Base-by-base conservation (phyloP, 2,329 filamentous ascomycete genomes). In the Monosporascus ibericus region DNA sequence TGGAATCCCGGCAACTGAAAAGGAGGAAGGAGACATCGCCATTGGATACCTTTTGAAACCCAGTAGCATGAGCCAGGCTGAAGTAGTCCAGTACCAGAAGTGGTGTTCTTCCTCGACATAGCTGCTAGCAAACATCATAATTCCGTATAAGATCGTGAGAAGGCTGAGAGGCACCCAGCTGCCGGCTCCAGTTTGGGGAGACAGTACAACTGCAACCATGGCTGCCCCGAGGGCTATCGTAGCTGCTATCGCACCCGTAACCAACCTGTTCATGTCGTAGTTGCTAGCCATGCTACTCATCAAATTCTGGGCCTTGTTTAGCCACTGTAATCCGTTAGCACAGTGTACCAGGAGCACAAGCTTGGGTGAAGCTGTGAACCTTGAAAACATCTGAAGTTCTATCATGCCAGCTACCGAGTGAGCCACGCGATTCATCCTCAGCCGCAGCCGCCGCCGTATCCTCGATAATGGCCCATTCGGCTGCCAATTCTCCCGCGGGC, bases 51-150 rank as follows among this genome's bases (percentile, higher is more conserved):
- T 70, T 58, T 74, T 77, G 42, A 80, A 58, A 34, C 74, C 75
- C 14, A 86, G 70, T 30, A 77, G 73, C 1, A 75, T 70, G 34
- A 87, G 65, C 88, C 88, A 95, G 6, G 82, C 80, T 0, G 87
- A 85, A 0, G 86, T 81, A 1, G 83, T 72, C 91, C 92, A 97
- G 71, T 99, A 97, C 94, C 94, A 99, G 67, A 96, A 96, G 60
- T 97, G 90, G 48, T 99, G 94, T 68, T 99, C 94, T 71, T 99
- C 94, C 70, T 99, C 94, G 2, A 99, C 90, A 68, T 94, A 99
- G 65, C 92, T 97, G 67, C 90, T 96, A 9, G 92, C 92, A 71
- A 97, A 97, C 92, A 97, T 97, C 84, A 96, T 95, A 38, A 82
- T 68, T 1, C 86, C 84, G 65, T 97, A 96, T 0, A 80, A 69